phyloP scores from a whole-genome alignment of 306 rosid genomes.

The Mimosa bimucronata region DNA sequence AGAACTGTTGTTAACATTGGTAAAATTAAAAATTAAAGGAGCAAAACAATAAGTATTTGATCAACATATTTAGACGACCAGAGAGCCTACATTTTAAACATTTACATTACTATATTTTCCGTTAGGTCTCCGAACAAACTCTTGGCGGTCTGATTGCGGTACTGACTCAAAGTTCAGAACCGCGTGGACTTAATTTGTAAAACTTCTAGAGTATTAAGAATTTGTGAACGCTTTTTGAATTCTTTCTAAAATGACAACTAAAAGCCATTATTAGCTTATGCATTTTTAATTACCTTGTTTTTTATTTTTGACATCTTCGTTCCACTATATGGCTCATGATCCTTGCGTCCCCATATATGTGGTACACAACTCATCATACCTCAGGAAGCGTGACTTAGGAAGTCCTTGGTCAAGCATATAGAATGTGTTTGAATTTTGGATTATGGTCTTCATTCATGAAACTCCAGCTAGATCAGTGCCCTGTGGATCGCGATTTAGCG shows the following conservation, averaged over 20 bases:
- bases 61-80: neutral
- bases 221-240: conserved; percentile 2
- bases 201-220: conserved; percentile 26
- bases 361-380: conserved; percentile 32
- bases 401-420: conserved; percentile 37
- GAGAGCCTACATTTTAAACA: neutral
- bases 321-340: neutral
- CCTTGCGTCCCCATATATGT: conserved; percentile 23
- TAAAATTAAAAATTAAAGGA: neutral
- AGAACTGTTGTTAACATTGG: neutral
- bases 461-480: neutral
- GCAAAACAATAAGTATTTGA: neutral
- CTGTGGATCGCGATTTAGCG: conserved; percentile 14
- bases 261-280: conserved; percentile 27
- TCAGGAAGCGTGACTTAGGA: neutral
- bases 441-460: conserved; percentile 35
- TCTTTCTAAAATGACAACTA: conserved; percentile 45
- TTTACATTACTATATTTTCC: neutral
- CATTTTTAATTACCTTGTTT: neutral
- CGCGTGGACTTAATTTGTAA: conserved; percentile 50
- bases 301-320: conserved; percentile 7
- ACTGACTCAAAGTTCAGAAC: conserved; percentile 36
- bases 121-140: conserved; percentile 23
- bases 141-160: conserved; percentile 47
- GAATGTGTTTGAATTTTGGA: conserved; percentile 31